Percentiles rank a stretch among this genome's conserved stretches.
Evolutionary conservation across 2,329 filamentous ascomycete genomes (phyloP).

Genomic region (Trichophyton verrucosum): DNA sequence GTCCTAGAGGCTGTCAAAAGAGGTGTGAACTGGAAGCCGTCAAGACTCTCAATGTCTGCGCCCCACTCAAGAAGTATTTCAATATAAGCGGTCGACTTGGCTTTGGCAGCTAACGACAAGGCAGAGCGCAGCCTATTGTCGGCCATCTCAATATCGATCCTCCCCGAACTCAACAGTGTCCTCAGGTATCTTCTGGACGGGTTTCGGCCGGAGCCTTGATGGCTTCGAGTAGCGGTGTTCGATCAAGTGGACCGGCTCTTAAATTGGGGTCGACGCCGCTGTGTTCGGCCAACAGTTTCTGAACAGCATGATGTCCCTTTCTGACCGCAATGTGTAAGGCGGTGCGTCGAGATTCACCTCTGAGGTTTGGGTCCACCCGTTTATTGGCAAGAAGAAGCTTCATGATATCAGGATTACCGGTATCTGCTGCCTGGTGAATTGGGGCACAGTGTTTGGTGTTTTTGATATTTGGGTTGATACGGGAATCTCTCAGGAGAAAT

Average conservation of each 20-base stretch:
- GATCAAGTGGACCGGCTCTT: background rate
- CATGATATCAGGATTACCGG: background rate
- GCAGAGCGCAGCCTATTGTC: background rate
- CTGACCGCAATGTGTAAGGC: background rate
- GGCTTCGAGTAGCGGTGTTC: background rate
- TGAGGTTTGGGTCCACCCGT: slow-evolving; percentile 21
- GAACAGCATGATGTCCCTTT: background rate
- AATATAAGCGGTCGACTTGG: background rate
- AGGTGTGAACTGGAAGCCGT: background rate
- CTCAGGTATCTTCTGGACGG: background rate
- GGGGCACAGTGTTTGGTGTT: background rate
- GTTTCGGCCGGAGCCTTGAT: background rate
- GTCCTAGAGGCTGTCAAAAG: background rate
- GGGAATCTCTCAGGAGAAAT: background rate
- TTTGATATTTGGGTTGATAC: background rate
- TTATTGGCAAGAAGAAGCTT: slow-evolving; percentile 8
- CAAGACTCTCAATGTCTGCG: background rate
- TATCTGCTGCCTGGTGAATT: background rate
- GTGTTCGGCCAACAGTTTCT: background rate
- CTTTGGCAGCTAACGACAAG: background rate
- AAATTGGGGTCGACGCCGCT: background rate
- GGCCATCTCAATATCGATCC: background rate
- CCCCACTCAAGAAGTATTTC: background rate
- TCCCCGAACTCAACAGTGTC: background rate
- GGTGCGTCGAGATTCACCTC: slow-evolving; percentile 9